Evolutionary conservation across 2,329 filamentous ascomycete species (phyloP), one percentile per base, ranked within the genome.

Genomic region (Scedosporium aurantiacum): DNA sequence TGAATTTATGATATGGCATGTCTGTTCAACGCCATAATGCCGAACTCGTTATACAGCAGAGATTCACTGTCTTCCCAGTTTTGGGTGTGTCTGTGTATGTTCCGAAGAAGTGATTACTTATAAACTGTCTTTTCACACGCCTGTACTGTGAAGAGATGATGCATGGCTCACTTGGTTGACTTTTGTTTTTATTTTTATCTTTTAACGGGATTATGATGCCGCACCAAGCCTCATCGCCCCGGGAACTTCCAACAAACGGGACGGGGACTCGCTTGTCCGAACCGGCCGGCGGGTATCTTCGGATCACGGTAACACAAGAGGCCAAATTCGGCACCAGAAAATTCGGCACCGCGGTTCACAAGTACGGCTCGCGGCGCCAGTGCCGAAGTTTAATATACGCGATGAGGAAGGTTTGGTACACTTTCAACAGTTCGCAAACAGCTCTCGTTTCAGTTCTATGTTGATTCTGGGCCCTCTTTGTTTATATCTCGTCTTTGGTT

Each of bases 1-100:
- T 58, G 62, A 60, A 62, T 60, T 55, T 60, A 62, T 63, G 52
- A 60, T 62, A 55, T 62, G 59, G 54, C 60, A 21, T 58, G 41
- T 23, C 23, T 60, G 41, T n/a, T 47, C 43, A 47, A 47, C 18
- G 43, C 43, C 43, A 47, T 47, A 21, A 47, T 47, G 18, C 18
- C 43, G 14, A 47, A 47, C 16, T 37, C 14, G 32, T 37, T 10
- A 47, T 21, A 21, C 43, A 47, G n/a, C 43, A 21, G 43, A 47
- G 16, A 18, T 47, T 47, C 43, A 21, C 43, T 21, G 12, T 37
- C 32, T 37, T 37, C 32, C 10, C n/a, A n/a, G n/a, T n/a, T n/a
- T n/a, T n/a, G n/a, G n/a, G 32, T 37, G 32, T 37, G 8, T 12
- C 7, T 37, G 7, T 2, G 32, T 37, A 8, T 37, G 6, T 37